These are phyloP conservation scores for Jasminum sambac DNA, from an alignment of 257 asterid genomes.

Conservation along the genomic window DNA sequence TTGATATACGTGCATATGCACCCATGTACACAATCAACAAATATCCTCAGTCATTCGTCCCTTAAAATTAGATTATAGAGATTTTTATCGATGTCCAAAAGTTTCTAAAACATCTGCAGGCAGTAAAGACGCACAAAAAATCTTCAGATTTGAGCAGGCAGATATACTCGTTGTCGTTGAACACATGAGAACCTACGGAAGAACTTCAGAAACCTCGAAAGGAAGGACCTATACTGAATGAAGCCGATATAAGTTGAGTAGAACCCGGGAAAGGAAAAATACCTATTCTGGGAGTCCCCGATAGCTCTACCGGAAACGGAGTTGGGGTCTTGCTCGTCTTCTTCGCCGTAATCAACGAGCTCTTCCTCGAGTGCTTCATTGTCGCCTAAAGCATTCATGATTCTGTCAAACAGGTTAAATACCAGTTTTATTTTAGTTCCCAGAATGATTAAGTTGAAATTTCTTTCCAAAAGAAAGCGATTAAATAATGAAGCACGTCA, in stretches of 20 bases:
- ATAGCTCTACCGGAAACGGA: constrained; percentile 23
- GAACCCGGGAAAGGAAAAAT: neutral
- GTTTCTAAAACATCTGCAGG: neutral
- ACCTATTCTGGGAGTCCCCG: constrained; percentile 39
- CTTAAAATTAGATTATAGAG: neutral
- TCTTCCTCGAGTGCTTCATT: neutral
- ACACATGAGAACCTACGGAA: neutral
- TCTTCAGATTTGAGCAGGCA: neutral
- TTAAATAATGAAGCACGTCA: neutral
- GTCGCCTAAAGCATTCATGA: constrained; percentile 34
- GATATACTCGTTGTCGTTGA: neutral
- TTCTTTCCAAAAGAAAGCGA: constrained; percentile 4
- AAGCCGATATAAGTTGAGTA: neutral
- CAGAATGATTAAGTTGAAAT: neutral
- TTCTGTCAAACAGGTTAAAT: constrained; percentile 26
- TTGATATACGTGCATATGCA: neutral
- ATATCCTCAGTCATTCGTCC: neutral
- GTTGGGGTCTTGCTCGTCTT: neutral
- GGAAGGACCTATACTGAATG: neutral
- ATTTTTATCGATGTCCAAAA: neutral
- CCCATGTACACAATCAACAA: neutral
- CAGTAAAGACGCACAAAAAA: neutral
- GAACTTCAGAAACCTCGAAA: neutral
- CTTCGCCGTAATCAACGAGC: neutral
- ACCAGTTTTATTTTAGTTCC: constrained; percentile 24